Percentiles rank a stretch among this genome's conserved stretches.
phyloP scores from a whole-genome alignment of 495 filamentous ascomycete species.

The Letharia columbiana region DNA sequence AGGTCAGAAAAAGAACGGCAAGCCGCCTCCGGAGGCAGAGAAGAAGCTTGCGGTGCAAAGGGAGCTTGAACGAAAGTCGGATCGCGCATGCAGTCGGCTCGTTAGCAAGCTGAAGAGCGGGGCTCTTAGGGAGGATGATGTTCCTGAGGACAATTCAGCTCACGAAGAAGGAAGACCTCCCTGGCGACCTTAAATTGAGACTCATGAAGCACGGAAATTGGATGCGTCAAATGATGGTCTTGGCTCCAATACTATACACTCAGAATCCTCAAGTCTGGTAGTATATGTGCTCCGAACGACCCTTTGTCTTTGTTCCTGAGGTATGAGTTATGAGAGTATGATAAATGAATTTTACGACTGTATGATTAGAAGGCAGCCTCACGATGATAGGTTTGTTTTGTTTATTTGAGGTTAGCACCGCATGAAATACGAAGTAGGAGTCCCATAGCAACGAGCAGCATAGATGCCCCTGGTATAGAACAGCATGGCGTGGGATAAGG shows the following conservation, averaged over 20 bases:
- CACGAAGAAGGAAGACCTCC: not conserved
- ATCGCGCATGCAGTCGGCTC: not conserved
- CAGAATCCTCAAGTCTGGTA: no score
- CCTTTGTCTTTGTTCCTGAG: not conserved
- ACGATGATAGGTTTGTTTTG: not conserved
- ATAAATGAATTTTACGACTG: not conserved
- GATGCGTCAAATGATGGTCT: not conserved
- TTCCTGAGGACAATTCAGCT: not conserved
- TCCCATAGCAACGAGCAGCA: not conserved
- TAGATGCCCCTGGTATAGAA: not conserved
- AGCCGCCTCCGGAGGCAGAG: not conserved
- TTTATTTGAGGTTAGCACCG: not conserved
- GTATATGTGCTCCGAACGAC: not conserved
- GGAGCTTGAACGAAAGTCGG: conserved; percentile 5
- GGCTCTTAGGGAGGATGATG: not conserved
- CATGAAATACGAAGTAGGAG: not conserved
- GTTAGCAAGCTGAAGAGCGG: not conserved
- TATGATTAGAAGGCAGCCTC: not conserved
- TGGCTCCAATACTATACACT: no score
- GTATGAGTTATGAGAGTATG: not conserved
- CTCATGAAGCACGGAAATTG: not conserved
- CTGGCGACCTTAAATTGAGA: not conserved
- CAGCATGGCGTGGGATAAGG: not conserved
- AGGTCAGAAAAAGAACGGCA: not conserved
- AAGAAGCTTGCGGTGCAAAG: not conserved